These are phyloP conservation scores for Cocos nucifera DNA, from an alignment of 176 grass and related monocot genomes.

Conservation along the genomic window DNA sequence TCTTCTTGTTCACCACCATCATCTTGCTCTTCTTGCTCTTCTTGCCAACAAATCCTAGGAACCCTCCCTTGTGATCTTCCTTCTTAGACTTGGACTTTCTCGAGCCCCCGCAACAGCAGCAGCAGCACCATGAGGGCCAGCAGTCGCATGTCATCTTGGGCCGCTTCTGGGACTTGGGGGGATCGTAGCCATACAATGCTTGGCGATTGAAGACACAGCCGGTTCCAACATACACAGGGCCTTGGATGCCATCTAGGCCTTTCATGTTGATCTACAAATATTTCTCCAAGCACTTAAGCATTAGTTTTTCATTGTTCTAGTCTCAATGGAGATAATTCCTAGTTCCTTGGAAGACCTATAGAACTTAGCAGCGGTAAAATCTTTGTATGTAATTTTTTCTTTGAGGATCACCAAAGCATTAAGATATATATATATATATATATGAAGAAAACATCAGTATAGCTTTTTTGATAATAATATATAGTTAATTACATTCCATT, in stretches of 20 bases:
- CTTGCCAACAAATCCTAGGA: constrained; percentile 61
- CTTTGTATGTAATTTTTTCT: too few species aligned
- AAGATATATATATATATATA: too few species aligned
- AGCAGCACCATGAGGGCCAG: constrained; percentile 93
- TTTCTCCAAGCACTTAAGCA: too few species aligned
- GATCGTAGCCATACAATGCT: constrained; percentile 88
- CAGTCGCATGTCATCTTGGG: constrained; percentile 97
- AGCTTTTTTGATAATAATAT: too few species aligned
- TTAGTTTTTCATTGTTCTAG: too few species aligned
- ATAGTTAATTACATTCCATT: too few species aligned
- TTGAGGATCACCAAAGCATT: too few species aligned
- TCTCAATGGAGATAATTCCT: too few species aligned
- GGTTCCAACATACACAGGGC: constrained; percentile 79
- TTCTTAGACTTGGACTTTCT: constrained; percentile 41
- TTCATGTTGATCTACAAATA: constrained; percentile 89
- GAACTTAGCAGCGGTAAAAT: too few species aligned
- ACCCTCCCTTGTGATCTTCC: constrained; percentile 28
- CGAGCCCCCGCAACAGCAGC: constrained; percentile 55
- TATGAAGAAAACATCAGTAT: too few species aligned
- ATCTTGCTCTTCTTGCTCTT: constrained; percentile 35
- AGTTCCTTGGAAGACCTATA: too few species aligned
- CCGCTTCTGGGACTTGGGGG: constrained; percentile 63
- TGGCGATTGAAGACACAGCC: constrained; percentile 80
- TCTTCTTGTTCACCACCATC: constrained; percentile 36
- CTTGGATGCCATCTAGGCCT: constrained; percentile 91